phyloP scores from a whole-genome alignment of 2,329 filamentous ascomycete species.

The Colletotrichum lindemuthianum region DNA sequence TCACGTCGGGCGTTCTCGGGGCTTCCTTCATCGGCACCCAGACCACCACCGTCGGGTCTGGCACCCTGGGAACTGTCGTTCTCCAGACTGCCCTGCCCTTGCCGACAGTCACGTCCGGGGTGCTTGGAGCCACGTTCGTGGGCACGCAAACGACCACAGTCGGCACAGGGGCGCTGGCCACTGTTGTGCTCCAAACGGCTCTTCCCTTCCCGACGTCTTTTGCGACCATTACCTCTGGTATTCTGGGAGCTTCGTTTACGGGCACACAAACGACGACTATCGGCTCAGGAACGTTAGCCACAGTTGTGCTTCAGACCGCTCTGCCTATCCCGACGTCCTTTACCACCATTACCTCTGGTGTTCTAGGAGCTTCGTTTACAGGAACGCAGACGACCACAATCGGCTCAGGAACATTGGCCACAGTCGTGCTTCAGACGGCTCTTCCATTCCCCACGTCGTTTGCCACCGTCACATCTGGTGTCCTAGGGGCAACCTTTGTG shows the following conservation, averaged over 20 bases:
- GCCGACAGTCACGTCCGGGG: constrained; percentile 5
- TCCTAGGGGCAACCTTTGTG: not conserved
- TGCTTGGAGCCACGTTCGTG: constrained; percentile 3
- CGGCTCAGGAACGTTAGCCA: not conserved
- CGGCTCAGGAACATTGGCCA: not conserved
- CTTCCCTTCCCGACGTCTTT: constrained; percentile 1
- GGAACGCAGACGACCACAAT: constrained; percentile 1
- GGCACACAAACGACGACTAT: constrained; percentile 15
- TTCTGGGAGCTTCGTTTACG: constrained; percentile 1
- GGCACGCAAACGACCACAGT: constrained; percentile 13
- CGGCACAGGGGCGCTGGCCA: constrained; percentile 1
- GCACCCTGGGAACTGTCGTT: constrained; percentile 7
- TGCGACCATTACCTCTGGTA: constrained; percentile 3
- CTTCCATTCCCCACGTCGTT: not conserved
- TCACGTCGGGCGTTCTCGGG: constrained; percentile 2
- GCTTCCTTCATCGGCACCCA: constrained; percentile 9
- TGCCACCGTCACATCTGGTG: not conserved
- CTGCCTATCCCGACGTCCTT: not conserved
- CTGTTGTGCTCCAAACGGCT: constrained; percentile 16
- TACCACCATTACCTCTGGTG: not conserved
- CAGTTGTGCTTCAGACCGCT: not conserved
- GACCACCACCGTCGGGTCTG: constrained; percentile 4
- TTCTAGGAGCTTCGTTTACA: not conserved
- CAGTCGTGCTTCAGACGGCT: not conserved
- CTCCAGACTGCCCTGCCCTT: constrained; percentile 12